Conservation (phyloP, 2,329 filamentous ascomycete species). For the Pyrenochaeta sp. region DNA sequence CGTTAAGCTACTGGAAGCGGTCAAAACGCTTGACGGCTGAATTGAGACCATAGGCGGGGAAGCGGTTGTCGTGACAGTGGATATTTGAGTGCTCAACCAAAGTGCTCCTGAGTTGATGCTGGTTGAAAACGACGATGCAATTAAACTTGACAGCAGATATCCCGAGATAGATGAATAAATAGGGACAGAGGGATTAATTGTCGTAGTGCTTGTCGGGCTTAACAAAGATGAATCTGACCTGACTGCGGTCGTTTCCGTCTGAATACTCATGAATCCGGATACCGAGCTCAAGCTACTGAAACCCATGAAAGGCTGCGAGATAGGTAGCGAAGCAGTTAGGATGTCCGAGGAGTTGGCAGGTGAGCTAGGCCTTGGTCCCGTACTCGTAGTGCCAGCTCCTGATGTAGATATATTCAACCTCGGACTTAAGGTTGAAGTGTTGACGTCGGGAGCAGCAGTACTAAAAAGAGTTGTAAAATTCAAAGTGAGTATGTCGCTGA, state of each 20-base stretch:
- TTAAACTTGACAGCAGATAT: not conserved
- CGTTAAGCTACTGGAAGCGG: too few relatives aligned
- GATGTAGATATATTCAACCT: not conserved
- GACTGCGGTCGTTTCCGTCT: slow-evolving; percentile 8
- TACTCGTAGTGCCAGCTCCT: not conserved
- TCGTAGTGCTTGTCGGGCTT: too few relatives aligned
- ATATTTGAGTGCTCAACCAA: not conserved
- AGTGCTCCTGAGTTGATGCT: not conserved
- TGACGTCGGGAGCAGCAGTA: not conserved
- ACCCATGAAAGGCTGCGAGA: not conserved
- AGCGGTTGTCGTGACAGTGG: too few relatives aligned
- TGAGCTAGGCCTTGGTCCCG: not conserved
- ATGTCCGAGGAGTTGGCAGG: not conserved
- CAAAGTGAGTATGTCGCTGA: not conserved
- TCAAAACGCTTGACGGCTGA: too few relatives aligned
- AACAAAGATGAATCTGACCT: not conserved
- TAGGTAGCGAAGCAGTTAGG: not conserved
- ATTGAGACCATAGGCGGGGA: too few relatives aligned
- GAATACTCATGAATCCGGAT: slow-evolving; percentile 10
- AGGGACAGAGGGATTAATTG: too few relatives aligned
- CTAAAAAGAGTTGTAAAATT: not conserved
- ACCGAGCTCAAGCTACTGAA: not conserved
- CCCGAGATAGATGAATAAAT: too few relatives aligned
- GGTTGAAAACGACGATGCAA: not conserved
- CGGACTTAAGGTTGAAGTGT: not conserved